These are phyloP conservation scores for Cytospora leucostoma DNA, from an alignment of 2,329 filamentous ascomycete genomes.

Conservation along the genomic window DNA sequence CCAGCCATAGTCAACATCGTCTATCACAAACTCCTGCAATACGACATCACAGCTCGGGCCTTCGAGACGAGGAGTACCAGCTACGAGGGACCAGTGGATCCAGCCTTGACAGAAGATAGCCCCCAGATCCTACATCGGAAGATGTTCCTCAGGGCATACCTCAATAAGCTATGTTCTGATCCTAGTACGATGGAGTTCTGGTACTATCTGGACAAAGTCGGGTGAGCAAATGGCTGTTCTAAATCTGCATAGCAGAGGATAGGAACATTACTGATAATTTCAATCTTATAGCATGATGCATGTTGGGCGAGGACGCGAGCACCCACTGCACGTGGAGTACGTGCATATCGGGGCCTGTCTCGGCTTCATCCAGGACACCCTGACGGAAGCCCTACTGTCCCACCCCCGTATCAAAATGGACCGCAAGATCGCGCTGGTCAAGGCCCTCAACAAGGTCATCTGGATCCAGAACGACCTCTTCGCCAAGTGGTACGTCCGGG, in stretches of 20 bases:
- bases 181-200: constrained; percentile 76
- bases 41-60: constrained; percentile 79
- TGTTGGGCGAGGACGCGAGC: constrained; percentile 69
- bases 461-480: constrained; percentile 90
- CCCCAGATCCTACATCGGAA: constrained; percentile 77
- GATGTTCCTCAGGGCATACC: constrained; percentile 75
- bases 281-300: constrained; percentile 66
- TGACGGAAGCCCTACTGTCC: constrained; percentile 74
- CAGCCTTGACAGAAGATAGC: constrained; percentile 64
- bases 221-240: constrained; percentile 47
- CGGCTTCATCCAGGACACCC: constrained; percentile 74
- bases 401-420: constrained; percentile 67
- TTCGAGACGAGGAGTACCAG: constrained; percentile 66
- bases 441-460: constrained; percentile 77
- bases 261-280: background rate
- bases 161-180: constrained; percentile 74
- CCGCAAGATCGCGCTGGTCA: constrained; percentile 72
- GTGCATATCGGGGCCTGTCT: constrained; percentile 74
- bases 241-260: background rate
- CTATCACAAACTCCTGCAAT: constrained; percentile 77
- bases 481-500: constrained; percentile 76
- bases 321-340: constrained; percentile 78
- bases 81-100: constrained; percentile 68
- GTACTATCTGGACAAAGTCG: constrained; percentile 83
- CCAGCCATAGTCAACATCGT: constrained; percentile 77